A percentile compares a stretch with the other conserved stretches of the same genome.
Evolutionary conservation across 805 yeast species (phyloP).

Genomic region (Peterozyma xylosa): DNA sequence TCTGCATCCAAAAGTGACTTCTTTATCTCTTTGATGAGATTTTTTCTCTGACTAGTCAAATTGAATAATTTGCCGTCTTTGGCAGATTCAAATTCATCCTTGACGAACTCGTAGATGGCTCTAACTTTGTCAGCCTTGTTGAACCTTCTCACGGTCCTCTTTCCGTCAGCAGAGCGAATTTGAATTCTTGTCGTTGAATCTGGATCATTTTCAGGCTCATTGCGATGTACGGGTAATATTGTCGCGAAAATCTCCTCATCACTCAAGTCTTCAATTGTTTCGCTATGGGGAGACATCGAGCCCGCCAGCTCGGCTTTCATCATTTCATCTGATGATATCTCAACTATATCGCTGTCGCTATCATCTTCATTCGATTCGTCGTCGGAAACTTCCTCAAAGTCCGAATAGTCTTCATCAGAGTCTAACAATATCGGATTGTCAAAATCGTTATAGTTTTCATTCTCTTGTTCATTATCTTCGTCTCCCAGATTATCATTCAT

Average conservation of each 20-base stretch:
- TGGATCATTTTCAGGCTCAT: conserved; percentile 58
- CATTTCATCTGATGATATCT: not conserved
- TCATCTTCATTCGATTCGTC: conserved; percentile 9
- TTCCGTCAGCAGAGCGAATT: conserved; percentile 84
- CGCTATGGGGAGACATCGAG: not conserved
- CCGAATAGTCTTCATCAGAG: conserved; percentile 15
- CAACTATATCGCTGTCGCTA: conserved; percentile 8
- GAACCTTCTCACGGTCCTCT: conserved; percentile 69
- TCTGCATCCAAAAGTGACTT: conserved; percentile 66
- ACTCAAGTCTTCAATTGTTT: conserved; percentile 17
- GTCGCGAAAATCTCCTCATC: conserved; percentile 38
- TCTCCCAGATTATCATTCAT: conserved; percentile 29
- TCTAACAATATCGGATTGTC: conserved; percentile 11
- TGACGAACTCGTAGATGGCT: conserved; percentile 58
- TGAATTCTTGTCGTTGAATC: conserved; percentile 69
- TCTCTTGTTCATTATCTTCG: conserved; percentile 20
- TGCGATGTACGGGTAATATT: conserved; percentile 42
- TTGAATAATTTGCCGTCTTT: conserved; percentile 41
- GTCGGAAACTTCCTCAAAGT: conserved; percentile 10
- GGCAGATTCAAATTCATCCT: conserved; percentile 42
- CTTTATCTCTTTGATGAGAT: conserved; percentile 46
- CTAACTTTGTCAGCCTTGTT: conserved; percentile 48
- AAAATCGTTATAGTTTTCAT: not conserved
- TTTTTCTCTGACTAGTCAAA: conserved; percentile 48
- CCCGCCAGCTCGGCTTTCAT: not conserved